These are phyloP conservation scores for Ophiostoma sp. DNA, from an alignment of 2,329 filamentous ascomycete species.

Conservation along the genomic window DNA sequence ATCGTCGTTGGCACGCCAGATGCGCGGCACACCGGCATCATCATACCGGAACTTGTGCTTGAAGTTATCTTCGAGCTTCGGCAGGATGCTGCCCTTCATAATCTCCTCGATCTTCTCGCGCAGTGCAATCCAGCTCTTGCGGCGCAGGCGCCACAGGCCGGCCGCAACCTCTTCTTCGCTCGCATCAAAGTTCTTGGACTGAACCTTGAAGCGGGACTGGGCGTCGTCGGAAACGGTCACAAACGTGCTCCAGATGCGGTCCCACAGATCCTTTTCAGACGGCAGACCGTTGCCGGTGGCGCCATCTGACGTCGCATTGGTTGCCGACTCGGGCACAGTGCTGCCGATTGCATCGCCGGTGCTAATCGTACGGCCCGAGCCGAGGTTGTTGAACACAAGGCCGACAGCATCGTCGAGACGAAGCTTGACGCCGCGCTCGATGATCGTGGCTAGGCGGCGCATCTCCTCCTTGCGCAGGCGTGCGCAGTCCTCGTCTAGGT, in stretches of 20 bases:
- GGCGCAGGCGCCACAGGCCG: constrained; percentile 83
- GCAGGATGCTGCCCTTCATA: constrained; percentile 91
- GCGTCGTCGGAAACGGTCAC: constrained; percentile 76
- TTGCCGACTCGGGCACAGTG: constrained; percentile 58
- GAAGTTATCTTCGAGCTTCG: constrained; percentile 96
- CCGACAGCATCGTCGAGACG: constrained; percentile 82
- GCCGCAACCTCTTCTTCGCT: constrained; percentile 86
- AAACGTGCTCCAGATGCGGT: constrained; percentile 87
- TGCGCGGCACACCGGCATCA: constrained; percentile 85
- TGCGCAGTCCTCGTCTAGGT: constrained; percentile 81
- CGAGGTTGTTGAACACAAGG: constrained; percentile 92
- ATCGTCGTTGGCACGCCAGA: constrained; percentile 94
- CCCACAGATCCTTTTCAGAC: constrained; percentile 85
- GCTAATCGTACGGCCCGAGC: constrained; percentile 59
- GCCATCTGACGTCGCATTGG: background rate
- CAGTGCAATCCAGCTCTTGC: constrained; percentile 91
- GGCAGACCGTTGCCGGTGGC: constrained; percentile 46
- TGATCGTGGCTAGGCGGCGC: constrained; percentile 80
- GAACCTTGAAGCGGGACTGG: constrained; percentile 75
- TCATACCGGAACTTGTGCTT: constrained; percentile 99
- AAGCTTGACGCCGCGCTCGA: constrained; percentile 90
- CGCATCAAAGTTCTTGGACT: constrained; percentile 90
- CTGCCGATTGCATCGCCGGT: constrained; percentile 59
- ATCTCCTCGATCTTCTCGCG: constrained; percentile 91
- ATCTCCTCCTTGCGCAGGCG: constrained; percentile 91